These are phyloP conservation scores for Cladosporium sp. DNA, from an alignment of 2,329 filamentous ascomycete genomes.

Conservation along the genomic window DNA sequence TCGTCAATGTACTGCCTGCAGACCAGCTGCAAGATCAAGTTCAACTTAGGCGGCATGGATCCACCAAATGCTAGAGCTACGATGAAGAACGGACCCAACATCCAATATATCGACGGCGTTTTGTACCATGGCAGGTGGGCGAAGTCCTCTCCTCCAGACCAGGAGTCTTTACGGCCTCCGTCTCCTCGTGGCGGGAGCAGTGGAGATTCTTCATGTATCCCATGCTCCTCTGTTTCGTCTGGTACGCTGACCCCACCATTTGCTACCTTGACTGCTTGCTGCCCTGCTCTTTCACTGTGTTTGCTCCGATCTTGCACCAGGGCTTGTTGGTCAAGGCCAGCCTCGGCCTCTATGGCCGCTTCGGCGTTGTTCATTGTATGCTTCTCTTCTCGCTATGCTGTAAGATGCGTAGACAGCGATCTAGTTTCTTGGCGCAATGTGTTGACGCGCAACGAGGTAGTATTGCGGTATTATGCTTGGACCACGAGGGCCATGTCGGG, in stretches of 20 bases:
- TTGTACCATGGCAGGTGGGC: conserved; percentile 59
- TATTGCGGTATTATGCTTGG: not conserved
- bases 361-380: conserved; percentile 29
- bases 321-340: conserved; percentile 25
- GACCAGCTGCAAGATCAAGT: conserved; percentile 77
- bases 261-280: conserved; percentile 19
- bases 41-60: conserved; percentile 78
- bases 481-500: not conserved
- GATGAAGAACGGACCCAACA: conserved; percentile 73
- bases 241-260: conserved; percentile 21
- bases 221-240: conserved; percentile 12
- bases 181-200: conserved; percentile 18
- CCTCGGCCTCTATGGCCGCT: conserved; percentile 30
- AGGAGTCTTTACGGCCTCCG: conserved; percentile 23
- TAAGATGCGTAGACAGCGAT: not conserved
- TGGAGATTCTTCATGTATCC: conserved; percentile 23
- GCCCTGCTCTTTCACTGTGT: conserved; percentile 16
- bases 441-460: not conserved
- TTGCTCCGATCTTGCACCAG: conserved; percentile 14
- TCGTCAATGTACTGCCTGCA: conserved; percentile 80
- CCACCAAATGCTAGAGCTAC: conserved; percentile 85
- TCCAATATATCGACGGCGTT: conserved; percentile 70
- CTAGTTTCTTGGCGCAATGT: not conserved
- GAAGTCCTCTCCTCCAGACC: conserved; percentile 48
- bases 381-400: not conserved